phyloP scores from a whole-genome alignment of 1,284 basidiomycete genomes.

The Trichosporon sp. region DNA sequence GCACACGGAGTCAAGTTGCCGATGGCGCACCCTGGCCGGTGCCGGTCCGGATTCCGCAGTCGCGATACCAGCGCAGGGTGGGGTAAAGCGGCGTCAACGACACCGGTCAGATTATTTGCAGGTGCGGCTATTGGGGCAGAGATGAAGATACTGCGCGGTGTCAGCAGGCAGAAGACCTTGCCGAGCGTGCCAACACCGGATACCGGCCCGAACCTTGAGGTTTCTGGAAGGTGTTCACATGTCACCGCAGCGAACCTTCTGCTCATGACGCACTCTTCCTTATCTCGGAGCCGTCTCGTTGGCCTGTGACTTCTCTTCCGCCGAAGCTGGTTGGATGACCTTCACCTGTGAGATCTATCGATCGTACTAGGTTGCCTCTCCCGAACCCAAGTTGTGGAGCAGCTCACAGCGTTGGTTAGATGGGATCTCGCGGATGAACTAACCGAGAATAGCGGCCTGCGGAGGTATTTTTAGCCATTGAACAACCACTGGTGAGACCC shows the following conservation, averaged over 20 bases:
- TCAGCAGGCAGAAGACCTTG: background rate
- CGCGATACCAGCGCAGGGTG: background rate
- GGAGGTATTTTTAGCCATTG: too few species aligned
- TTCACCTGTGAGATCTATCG: background rate
- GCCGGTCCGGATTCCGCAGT: background rate
- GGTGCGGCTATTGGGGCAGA: background rate
- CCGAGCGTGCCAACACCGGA: background rate
- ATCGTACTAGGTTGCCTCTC: background rate
- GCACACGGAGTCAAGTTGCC: background rate
- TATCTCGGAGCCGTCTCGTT: background rate
- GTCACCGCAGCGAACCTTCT: background rate
- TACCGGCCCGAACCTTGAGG: background rate
- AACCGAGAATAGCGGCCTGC: too few species aligned
- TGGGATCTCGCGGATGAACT: too few species aligned
- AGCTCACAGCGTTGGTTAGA: background rate
- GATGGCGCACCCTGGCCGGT: background rate
- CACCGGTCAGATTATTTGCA: background rate
- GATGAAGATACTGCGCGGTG: background rate
- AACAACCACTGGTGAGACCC: too few species aligned
- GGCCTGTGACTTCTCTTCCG: background rate
- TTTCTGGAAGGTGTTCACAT: background rate
- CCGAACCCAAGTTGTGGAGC: background rate
- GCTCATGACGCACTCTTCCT: background rate
- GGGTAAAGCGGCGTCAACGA: too few species aligned
- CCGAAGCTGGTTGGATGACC: background rate